Percentiles rank a stretch among this genome's conserved stretches.
Conservation (phyloP, 23 red algal genomes). For the Pyropia yezoensis region DNA sequence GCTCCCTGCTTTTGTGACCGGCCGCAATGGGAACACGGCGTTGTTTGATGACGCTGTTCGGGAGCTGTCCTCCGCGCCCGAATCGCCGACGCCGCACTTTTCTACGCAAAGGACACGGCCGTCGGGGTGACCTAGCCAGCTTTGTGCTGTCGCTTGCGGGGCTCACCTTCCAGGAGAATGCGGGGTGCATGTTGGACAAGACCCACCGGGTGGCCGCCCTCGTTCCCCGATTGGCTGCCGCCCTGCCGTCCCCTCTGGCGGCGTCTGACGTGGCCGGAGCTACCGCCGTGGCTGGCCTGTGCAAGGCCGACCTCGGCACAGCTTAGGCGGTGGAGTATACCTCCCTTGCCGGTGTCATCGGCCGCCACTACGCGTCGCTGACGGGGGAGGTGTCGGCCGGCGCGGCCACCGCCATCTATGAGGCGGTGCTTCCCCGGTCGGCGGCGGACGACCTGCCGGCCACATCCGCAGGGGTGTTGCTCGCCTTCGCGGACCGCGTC, state of each 20-base stretch:
- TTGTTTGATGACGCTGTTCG: constrained; percentile 48
- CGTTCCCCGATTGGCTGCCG: constrained; percentile 14
- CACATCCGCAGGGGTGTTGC: constrained; percentile 30
- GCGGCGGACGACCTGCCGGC: constrained; percentile 59
- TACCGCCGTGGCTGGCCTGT: constrained; percentile 29
- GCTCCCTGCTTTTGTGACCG: constrained; percentile 67
- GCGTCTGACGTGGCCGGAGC: constrained; percentile 24
- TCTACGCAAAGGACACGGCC: constrained; percentile 75
- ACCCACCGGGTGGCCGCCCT: constrained; percentile 54
- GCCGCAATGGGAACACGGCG: constrained; percentile 46
- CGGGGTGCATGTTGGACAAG: constrained; percentile 93
- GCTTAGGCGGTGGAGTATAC: constrained; percentile 92
- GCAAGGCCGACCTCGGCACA: constrained; percentile 92
- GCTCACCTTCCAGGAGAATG: constrained; percentile 76
- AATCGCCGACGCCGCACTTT: constrained; percentile 87
- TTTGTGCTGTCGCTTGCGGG: constrained; percentile 71
- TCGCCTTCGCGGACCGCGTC: constrained; percentile 71
- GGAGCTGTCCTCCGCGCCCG: constrained; percentile 71
- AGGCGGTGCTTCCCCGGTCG: constrained; percentile 65
- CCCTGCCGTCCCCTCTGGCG: background rate
- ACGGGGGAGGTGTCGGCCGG: constrained; percentile 37
- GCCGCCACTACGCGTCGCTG: constrained; percentile 72
- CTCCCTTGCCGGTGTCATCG: constrained; percentile 82
- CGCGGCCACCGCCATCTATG: constrained; percentile 64
- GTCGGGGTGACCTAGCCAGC: constrained; percentile 41